Evolutionary conservation across 495 filamentous ascomycete species (phyloP).

Genomic region (Podospora conica): DNA sequence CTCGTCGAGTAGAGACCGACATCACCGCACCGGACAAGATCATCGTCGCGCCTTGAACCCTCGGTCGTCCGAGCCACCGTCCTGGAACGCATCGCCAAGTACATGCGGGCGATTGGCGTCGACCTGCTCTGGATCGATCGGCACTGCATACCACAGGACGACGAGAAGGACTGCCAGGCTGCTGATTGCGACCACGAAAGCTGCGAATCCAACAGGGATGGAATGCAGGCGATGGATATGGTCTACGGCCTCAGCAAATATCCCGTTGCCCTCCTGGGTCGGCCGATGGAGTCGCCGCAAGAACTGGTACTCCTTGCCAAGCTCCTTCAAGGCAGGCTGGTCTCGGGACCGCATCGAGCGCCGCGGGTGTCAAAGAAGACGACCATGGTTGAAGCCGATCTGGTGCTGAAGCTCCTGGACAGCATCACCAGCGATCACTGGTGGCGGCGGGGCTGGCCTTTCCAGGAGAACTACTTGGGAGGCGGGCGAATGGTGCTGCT

Average conservation of each 20-base stretch:
- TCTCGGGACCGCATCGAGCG: not conserved
- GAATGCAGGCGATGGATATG: not conserved
- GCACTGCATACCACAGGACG: not conserved
- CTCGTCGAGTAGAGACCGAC: not conserved
- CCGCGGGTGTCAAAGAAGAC: not conserved
- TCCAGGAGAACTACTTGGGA: slow-evolving; percentile 1
- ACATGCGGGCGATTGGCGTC: not conserved
- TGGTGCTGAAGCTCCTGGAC: not conserved
- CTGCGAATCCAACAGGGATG: not conserved
- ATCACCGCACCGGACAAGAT: not conserved
- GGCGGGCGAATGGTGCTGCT: not conserved
- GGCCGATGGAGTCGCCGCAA: not conserved
- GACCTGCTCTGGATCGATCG: not conserved
- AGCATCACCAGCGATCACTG: not conserved
- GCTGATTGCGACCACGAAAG: not conserved
- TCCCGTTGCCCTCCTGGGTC: not conserved
- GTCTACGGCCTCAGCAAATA: not conserved
- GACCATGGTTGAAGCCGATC: not conserved
- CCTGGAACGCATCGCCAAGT: not conserved
- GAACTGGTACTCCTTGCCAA: not conserved
- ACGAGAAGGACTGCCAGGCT: not conserved
- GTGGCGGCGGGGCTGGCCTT: not conserved
- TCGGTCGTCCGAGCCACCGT: too few relatives aligned
- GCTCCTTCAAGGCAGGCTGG: not conserved
- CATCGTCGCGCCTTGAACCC: not conserved